These are phyloP conservation scores for Clohesyomyces aquaticus DNA, from an alignment of 495 filamentous ascomycete genomes.

Conservation along the genomic window DNA sequence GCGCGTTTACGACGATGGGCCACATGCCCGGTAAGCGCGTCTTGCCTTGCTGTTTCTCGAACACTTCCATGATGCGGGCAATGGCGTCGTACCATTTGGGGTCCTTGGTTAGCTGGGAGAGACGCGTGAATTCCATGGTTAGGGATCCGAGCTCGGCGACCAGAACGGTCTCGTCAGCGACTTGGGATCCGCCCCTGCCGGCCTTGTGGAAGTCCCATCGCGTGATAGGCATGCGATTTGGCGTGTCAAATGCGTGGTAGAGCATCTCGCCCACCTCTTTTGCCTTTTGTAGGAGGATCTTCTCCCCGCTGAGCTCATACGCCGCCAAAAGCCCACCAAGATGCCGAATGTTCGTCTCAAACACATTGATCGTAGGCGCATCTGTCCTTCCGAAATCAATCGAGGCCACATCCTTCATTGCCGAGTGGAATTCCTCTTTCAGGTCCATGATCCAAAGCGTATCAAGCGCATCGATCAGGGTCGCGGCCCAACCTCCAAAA, in stretches of 20 bases:
- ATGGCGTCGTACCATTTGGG: slow-evolving; percentile 48
- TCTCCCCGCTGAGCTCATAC: slow-evolving; percentile 48
- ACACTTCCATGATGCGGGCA: slow-evolving; percentile 40
- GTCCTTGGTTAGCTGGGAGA: slow-evolving; percentile 47
- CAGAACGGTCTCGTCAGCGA: slow-evolving; percentile 51
- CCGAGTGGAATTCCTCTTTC: slow-evolving; percentile 62
- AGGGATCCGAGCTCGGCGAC: slow-evolving; percentile 49
- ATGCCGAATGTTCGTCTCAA: slow-evolving; percentile 51
- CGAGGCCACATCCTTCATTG: slow-evolving; percentile 56
- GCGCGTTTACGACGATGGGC: slow-evolving; percentile 48
- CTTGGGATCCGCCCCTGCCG: slow-evolving; percentile 47
- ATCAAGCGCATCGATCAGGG: slow-evolving; percentile 65
- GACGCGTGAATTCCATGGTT: slow-evolving; percentile 48
- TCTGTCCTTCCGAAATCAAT: slow-evolving; percentile 58
- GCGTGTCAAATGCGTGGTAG: slow-evolving; percentile 49
- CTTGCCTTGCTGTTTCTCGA: slow-evolving; percentile 46
- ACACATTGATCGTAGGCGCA: slow-evolving; percentile 45
- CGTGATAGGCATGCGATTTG: slow-evolving; percentile 52
- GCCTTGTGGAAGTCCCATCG: slow-evolving; percentile 57
- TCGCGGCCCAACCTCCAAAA: slow-evolving; percentile 68
- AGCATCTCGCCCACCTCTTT: slow-evolving; percentile 50
- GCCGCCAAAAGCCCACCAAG: slow-evolving; percentile 48
- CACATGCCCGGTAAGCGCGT: slow-evolving; percentile 49
- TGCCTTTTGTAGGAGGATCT: slow-evolving; percentile 44
- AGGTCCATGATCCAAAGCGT: slow-evolving; percentile 67